A percentile compares a stretch with the other conserved stretches of the same genome.
phyloP scores from a whole-genome alignment of 2,329 filamentous ascomycete species.

The Cadophora luteo-olivacea region DNA sequence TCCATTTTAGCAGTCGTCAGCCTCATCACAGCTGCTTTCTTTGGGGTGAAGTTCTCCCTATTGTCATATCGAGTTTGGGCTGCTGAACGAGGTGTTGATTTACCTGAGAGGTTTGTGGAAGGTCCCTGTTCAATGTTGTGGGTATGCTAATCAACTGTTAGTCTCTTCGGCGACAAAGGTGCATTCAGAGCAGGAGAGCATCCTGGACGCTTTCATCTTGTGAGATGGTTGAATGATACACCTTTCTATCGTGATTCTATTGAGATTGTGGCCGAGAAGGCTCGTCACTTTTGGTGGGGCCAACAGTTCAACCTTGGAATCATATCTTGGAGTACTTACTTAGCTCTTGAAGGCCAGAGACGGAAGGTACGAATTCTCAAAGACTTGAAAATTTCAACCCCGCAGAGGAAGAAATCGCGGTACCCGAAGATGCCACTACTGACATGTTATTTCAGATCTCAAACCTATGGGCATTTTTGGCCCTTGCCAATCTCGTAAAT shows the following conservation, averaged over 20 bases:
- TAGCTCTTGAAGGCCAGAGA: slow-evolving; percentile 64
- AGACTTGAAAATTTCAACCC: neutral
- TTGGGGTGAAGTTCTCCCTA: slow-evolving; percentile 49
- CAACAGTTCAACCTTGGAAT: slow-evolving; percentile 64
- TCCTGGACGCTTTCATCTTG: slow-evolving; percentile 41
- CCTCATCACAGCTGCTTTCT: slow-evolving; percentile 51
- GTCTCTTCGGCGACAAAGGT: slow-evolving; percentile 43
- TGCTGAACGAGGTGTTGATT: slow-evolving; percentile 47
- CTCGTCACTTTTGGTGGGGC: slow-evolving; percentile 66
- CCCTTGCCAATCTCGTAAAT: slow-evolving; percentile 64
- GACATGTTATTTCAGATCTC: slow-evolving; percentile 48
- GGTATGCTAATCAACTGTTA: slow-evolving; percentile 29
- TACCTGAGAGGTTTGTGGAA: slow-evolving; percentile 47
- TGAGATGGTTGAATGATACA: slow-evolving; percentile 42
- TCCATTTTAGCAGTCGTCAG: slow-evolving; percentile 53
- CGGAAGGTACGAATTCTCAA: slow-evolving; percentile 47
- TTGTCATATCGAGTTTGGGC: slow-evolving; percentile 59
- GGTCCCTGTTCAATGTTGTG: slow-evolving; percentile 22
- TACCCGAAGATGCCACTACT: neutral
- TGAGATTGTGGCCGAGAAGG: slow-evolving; percentile 60
- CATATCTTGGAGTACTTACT: slow-evolving; percentile 61
- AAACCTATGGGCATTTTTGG: slow-evolving; percentile 60
- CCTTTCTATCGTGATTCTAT: slow-evolving; percentile 47
- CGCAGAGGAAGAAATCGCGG: neutral
- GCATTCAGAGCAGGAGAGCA: slow-evolving; percentile 41